phyloP scores from a whole-genome alignment of 441 rosid genomes.

The Croton laevigatus region DNA sequence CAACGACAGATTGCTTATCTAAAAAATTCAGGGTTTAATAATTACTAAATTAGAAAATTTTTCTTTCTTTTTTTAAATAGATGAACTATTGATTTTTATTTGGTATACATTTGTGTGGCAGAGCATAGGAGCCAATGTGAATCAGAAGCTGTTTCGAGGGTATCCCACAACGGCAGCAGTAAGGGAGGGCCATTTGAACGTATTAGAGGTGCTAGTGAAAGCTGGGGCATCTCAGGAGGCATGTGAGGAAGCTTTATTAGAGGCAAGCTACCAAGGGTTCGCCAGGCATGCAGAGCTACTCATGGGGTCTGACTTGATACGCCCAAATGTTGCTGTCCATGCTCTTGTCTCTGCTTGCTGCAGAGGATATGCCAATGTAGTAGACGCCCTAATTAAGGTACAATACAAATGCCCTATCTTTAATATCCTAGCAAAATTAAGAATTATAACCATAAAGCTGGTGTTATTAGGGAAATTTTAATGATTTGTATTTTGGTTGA shows the following conservation, averaged over 20 bases:
- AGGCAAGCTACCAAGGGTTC: constrained; percentile 73
- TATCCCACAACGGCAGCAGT: constrained; percentile 83
- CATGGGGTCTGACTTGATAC: constrained; percentile 74
- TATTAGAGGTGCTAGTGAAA: constrained; percentile 70
- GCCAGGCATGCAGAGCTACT: constrained; percentile 62
- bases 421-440: neutral
- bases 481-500: neutral
- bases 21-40: neutral
- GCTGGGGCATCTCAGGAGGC: constrained; percentile 91
- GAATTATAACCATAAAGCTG: neutral
- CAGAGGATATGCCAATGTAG: constrained; percentile 75
- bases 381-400: constrained; percentile 71
- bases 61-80: too few species aligned
- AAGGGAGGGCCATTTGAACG: constrained; percentile 78
- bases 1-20: neutral
- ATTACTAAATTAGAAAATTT: neutral
- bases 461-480: neutral
- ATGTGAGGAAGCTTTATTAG: constrained; percentile 89
- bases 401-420: constrained; percentile 17
- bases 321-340: constrained; percentile 84
- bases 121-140: constrained; percentile 84
- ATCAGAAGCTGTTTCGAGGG: constrained; percentile 86
- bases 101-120: constrained; percentile 30
- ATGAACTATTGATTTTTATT: too few species aligned
- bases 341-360: constrained; percentile 80